Conservation (phyloP, 2,329 filamentous ascomycete genomes). For the Nigrospora osmanthi region DNA sequence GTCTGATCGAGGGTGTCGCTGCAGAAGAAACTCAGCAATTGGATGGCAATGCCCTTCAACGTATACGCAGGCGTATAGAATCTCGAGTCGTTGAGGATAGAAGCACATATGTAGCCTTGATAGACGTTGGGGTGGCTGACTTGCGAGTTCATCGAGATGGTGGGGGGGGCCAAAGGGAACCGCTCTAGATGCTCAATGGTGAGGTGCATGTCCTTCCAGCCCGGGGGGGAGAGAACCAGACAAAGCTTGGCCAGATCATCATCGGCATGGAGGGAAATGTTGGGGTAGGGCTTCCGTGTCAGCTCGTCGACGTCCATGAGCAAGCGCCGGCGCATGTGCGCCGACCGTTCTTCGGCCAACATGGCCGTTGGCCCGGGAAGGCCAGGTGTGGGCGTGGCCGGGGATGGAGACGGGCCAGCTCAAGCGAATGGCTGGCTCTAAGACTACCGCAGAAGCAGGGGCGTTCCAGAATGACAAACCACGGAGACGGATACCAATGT, state of each 20-base stretch:
- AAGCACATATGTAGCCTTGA: slow-evolving; percentile 34
- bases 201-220: slow-evolving; percentile 32
- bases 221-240: slow-evolving; percentile 31
- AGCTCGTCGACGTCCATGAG: slow-evolving; percentile 38
- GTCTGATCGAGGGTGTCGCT: slow-evolving; percentile 36
- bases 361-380: too few relatives aligned
- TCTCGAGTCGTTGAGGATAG: slow-evolving; percentile 31
- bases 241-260: slow-evolving; percentile 28
- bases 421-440: too few relatives aligned
- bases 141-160: slow-evolving; percentile 28
- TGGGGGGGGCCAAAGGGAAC: slow-evolving; percentile 32
- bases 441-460: too few relatives aligned
- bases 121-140: slow-evolving; percentile 39
- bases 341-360: background rate
- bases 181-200: slow-evolving; percentile 23
- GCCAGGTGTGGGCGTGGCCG: too few relatives aligned
- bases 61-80: slow-evolving; percentile 43
- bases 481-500: too few relatives aligned
- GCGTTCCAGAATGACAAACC: too few relatives aligned
- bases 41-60: slow-evolving; percentile 39
- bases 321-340: slow-evolving; percentile 16
- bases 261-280: slow-evolving; percentile 31
- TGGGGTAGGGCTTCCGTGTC: slow-evolving; percentile 35
- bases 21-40: slow-evolving; percentile 43
- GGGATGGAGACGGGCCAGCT: too few relatives aligned